These are phyloP conservation scores for Leersia perrieri DNA, from an alignment of 176 grass and related monocot genomes.

Conservation along the genomic window DNA sequence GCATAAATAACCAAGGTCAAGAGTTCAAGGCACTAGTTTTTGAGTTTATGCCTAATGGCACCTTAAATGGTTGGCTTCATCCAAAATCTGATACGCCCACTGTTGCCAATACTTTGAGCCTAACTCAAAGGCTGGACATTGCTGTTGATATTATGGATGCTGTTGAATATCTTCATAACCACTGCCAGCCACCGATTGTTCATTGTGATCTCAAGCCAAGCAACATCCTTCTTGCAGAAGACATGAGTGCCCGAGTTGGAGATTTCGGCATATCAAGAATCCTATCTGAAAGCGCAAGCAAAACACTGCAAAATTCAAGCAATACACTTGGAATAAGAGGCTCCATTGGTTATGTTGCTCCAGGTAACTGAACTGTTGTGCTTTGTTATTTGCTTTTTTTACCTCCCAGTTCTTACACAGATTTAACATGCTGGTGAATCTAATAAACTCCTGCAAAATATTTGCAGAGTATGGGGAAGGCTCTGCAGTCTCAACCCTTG, in stretches of 20 bases:
- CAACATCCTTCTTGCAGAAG: constrained; percentile 57
- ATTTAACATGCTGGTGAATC: neutral
- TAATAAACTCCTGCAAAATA: neutral
- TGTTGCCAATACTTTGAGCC: neutral
- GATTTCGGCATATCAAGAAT: constrained; percentile 54
- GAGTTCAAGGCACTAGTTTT: constrained; percentile 46
- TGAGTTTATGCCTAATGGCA: constrained; percentile 32
- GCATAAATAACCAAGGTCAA: constrained; percentile 21
- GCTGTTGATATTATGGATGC: constrained; percentile 19
- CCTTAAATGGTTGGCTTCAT: constrained; percentile 38
- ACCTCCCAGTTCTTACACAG: neutral
- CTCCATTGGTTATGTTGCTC: constrained; percentile 50
- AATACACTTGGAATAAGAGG: constrained; percentile 33
- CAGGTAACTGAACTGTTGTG: constrained; percentile 16
- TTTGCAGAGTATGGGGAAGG: constrained; percentile 30
- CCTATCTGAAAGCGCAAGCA: constrained; percentile 9
- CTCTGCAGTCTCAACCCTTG: neutral
- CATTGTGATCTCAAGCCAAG: constrained; percentile 69
- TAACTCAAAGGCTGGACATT: constrained; percentile 17
- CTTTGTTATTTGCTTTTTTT: neutral
- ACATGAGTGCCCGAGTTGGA: constrained; percentile 45
- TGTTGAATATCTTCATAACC: constrained; percentile 35
- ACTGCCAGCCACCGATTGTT: constrained; percentile 24
- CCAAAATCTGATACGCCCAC: neutral
- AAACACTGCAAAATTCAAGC: neutral